Base-by-base conservation (phyloP, 768 basidiomycete genomes). In the Ramaria rubella region DNA sequence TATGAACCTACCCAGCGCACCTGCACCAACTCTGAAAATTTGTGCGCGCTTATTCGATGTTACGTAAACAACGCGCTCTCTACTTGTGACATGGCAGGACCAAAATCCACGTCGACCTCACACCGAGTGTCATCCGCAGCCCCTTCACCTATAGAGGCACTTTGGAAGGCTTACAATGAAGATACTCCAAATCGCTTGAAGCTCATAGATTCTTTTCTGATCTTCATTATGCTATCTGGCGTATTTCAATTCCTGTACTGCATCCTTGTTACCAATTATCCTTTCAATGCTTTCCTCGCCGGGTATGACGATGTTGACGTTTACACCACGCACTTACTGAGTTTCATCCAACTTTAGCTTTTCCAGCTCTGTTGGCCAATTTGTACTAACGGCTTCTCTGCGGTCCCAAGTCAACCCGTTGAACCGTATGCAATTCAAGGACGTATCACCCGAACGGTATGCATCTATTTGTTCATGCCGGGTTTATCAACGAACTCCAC, bases 241-340 rank as follows among this genome's bases (percentile, higher is more conserved):
- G 78, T 94, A 58, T 68, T 83, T 44, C 94, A 97, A 69, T 97
- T 99, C 73, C 73, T 80, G 9, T 98, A 98, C 74, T 93, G 95
- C 73, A 72, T 95, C 29, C 77, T 92, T 62, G 78, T 99, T 60
- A 93, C 93, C 57, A 88, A 85, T 74, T 98, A 85, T 72, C 96
- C 96, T 23, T 97, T 94, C 78, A 97, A 99, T 63, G 93, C 96
- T 36, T 99, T 99, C 74, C 72, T 97, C 63, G 86, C 93, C 60
- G 94, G 93, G 96, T 97, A 72, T 59, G 90, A 72, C 7, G 19
- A n/a, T 36, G 45, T 14, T 17, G 1, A 33, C 53, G 19, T 24
- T 19, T 44, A 14, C 11, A n/a, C 11, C 57, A 14, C 12, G n/a
- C 31, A 38, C 3, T 1, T 42, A 23, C 26, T 27, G 21, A 23